phyloP scores from a whole-genome alignment of 805 yeast genomes.

The Teunomyces panamensis region DNA sequence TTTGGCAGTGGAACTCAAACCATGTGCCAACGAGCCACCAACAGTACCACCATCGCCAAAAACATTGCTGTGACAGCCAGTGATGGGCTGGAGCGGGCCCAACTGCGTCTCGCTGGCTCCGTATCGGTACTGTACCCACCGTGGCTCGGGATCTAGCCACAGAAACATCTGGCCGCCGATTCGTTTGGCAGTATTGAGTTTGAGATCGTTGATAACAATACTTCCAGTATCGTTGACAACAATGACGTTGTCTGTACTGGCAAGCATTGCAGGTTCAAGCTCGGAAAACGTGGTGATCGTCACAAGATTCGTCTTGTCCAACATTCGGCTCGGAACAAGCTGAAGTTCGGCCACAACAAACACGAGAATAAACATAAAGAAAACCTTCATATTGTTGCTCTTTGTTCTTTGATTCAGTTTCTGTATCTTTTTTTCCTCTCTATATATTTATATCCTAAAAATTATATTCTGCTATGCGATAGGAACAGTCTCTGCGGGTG shows the following conservation, averaged over 20 bases:
- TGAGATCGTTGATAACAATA: constrained; percentile 13
- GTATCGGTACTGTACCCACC: constrained; percentile 16
- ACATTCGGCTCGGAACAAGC: not conserved
- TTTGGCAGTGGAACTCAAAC: constrained; percentile 12
- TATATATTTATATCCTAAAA: not conserved
- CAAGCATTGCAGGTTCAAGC: not conserved
- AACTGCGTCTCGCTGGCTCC: not conserved
- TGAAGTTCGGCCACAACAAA: not conserved
- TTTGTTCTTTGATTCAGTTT: not conserved
- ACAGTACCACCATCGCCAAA: constrained; percentile 21
- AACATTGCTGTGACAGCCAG: constrained; percentile 17
- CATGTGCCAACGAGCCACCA: constrained; percentile 12
- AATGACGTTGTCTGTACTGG: constrained; percentile 8
- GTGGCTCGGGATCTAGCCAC: not conserved
- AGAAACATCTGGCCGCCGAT: constrained; percentile 7
- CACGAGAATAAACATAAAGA: not conserved
- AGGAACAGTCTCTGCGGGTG: not conserved
- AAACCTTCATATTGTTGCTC: not conserved
- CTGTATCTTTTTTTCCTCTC: not conserved
- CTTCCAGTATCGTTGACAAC: constrained; percentile 9
- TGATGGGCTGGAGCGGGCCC: constrained; percentile 13
- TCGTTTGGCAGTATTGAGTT: constrained; percentile 15
- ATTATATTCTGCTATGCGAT: not conserved
- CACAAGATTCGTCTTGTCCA: not conserved
- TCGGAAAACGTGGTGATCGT: not conserved